Evolutionary conservation across 2,329 filamentous ascomycete genomes (phyloP).

Genomic region (Diplodia scrobiculata): DNA sequence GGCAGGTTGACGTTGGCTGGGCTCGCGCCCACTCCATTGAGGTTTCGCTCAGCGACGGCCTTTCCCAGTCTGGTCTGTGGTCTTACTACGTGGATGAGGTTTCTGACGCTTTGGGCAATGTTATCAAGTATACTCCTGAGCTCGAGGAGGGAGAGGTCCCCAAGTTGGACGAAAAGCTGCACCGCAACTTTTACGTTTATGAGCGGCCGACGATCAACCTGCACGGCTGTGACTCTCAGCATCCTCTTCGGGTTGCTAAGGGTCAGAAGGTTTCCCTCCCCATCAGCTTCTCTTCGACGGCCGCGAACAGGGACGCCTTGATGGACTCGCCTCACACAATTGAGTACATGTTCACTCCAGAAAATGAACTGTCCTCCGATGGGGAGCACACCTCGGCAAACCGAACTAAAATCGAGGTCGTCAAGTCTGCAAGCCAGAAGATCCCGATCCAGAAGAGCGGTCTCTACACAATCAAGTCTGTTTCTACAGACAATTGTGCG

Average conservation of each 20-base stretch:
- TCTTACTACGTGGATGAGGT: constrained; percentile 90
- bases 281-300: constrained; percentile 65
- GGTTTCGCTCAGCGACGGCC: constrained; percentile 87
- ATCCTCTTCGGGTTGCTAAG: constrained; percentile 80
- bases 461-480: constrained; percentile 79
- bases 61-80: constrained; percentile 78
- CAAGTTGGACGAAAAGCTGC: constrained; percentile 53
- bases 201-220: constrained; percentile 78
- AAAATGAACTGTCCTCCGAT: constrained; percentile 67
- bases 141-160: constrained; percentile 68
- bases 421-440: constrained; percentile 64
- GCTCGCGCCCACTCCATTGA: constrained; percentile 72
- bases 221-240: constrained; percentile 73
- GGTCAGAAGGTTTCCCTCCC: constrained; percentile 70
- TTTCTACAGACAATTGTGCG: constrained; percentile 77
- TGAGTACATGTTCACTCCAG: constrained; percentile 78
- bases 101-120: constrained; percentile 84
- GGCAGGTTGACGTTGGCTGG: constrained; percentile 74
- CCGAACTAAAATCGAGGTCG: constrained; percentile 60
- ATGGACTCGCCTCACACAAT: constrained; percentile 70
- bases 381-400: constrained; percentile 63
- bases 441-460: constrained; percentile 75
- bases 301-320: constrained; percentile 54
- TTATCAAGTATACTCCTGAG: constrained; percentile 69
- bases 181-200: constrained; percentile 80